Percentiles rank a stretch among this genome's conserved stretches.
These are phyloP conservation scores for Hypoxylon perforatum DNA, from an alignment of 495 filamentous ascomycete genomes.

Conservation along the genomic window DNA sequence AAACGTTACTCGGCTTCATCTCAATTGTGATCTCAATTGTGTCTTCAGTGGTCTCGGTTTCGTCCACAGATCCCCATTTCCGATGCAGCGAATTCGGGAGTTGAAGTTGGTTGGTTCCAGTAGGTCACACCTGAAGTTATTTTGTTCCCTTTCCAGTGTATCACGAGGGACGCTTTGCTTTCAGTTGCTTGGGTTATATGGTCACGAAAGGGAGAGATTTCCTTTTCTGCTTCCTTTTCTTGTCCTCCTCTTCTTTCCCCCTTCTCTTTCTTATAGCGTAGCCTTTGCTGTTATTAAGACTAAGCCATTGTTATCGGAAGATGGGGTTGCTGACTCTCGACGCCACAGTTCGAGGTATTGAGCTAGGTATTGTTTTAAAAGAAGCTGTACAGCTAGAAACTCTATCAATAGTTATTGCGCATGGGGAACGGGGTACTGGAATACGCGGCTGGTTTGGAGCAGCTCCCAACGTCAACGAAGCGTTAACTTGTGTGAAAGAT, in stretches of 20 bases:
- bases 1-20: conserved; percentile 14
- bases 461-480: conserved; percentile 12
- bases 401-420: conserved; percentile 17
- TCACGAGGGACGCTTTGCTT: background rate
- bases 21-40: background rate
- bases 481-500: background rate
- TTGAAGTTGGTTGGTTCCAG: conserved; percentile 19
- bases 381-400: conserved; percentile 7
- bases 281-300: no score
- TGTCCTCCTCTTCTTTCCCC: no score
- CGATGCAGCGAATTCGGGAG: background rate
- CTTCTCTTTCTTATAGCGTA: no score
- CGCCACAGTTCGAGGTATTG: conserved; percentile 12
- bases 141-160: background rate
- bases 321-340: background rate
- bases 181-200: background rate
- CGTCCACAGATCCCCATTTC: background rate
- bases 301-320: background rate
- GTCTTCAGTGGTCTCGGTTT: background rate
- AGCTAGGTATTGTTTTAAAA: conserved; percentile 1
- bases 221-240: no score
- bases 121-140: conserved; percentile 3
- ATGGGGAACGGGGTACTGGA: background rate
- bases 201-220: no score
- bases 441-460: no score